These are phyloP conservation scores for Dictyostelium capitatum DNA, from an alignment of 78 protist species.

Conservation along the genomic window DNA sequence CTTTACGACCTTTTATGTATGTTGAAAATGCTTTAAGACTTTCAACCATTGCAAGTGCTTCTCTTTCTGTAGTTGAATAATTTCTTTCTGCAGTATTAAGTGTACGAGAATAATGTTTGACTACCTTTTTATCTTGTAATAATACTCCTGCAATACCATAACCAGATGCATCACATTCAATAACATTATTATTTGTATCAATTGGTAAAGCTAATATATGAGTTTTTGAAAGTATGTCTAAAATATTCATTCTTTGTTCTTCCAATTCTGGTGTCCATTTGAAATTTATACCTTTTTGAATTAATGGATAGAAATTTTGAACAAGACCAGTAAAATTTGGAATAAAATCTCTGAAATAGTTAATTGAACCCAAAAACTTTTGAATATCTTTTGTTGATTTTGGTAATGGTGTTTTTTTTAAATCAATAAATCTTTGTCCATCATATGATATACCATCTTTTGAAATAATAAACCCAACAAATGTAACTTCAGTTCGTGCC, in stretches of 20 bases:
- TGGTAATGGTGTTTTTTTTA: neutral
- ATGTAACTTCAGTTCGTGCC: neutral
- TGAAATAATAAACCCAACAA: neutral
- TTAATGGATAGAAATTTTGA: neutral
- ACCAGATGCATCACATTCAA: neutral
- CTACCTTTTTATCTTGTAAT: neutral
- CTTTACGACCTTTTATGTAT: neutral
- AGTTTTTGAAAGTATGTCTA: neutral
- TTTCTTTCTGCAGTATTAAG: neutral
- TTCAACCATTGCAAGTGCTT: neutral
- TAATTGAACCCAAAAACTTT: neutral
- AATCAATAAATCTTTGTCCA: neutral
- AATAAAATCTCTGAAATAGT: neutral
- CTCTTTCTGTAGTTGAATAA: neutral
- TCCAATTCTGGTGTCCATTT: neutral
- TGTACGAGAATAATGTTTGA: neutral
- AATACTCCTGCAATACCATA: neutral
- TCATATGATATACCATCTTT: neutral
- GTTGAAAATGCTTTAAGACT: neutral
- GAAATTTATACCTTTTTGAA: neutral
- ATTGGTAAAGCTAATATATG: neutral
- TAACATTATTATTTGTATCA: neutral
- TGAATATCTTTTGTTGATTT: neutral
- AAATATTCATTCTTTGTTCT: neutral
- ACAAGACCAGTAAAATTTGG: neutral